Base-by-base conservation (phyloP, 345 rosid genomes). In the Carallia brachiata region DNA sequence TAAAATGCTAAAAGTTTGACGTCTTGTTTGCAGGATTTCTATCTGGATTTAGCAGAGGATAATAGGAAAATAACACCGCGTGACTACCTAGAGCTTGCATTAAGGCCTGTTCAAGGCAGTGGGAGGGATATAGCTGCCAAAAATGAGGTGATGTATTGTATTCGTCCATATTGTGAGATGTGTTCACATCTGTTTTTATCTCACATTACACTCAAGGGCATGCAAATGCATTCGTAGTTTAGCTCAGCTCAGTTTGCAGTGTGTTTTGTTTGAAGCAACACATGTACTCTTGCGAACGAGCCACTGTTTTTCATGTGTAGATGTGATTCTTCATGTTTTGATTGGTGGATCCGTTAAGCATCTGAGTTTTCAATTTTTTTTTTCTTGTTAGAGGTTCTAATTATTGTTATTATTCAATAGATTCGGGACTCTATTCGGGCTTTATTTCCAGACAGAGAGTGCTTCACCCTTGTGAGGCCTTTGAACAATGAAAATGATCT, bases 361-460 rank as follows among this genome's bases (percentile, higher is more conserved):
- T 27, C 56, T 13, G 7, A 32, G 30, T 19, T 48, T 54, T 36
- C 40, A 19, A 36, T 17, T 53, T 32, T 18, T 30, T 50, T 28
- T 74, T 50, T 52, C 59, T 3, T 70, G 32, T 61, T 48, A 0
- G 64, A 40, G 56, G 39, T 48, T 40, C 72, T 85, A 79, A 81
- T 76, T 50, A 7, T 50, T 37, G 7, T 58, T 31, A 39, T 66
- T 50, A 47, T 40, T 77, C 44, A 66, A 79, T 74, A 95, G 98
- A 92, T 90, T 59, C 86, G 97, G 55, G 96, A 92, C 75, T 90
- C 97, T n/a, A 85, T 96, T 63, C 89, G 96, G 77, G 91, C 95
- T 48, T 79, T 92, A 31, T 96, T 96, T 76, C 99, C 99, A 5
- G 97, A 92, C 76, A 85, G 98, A 80, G 99, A 96, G 75, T 96